phyloP scores from a whole-genome alignment of 2,329 filamentous ascomycete genomes.

The Macrophomina phaseolina region DNA sequence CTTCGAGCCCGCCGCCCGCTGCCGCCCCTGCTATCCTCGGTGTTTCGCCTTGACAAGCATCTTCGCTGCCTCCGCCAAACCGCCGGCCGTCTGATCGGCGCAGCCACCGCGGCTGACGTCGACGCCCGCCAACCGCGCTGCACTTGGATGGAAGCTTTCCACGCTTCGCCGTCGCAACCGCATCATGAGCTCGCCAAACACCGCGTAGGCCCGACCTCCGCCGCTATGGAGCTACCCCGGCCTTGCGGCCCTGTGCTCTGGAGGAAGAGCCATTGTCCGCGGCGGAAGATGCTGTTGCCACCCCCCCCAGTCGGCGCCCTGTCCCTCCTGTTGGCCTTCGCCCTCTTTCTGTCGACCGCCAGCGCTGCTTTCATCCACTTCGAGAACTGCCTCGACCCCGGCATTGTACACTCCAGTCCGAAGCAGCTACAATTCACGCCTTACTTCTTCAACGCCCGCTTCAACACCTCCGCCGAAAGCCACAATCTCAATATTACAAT shows the following conservation, averaged over 20 bases:
- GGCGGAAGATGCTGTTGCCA: slow-evolving; percentile 19
- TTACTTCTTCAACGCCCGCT: slow-evolving; percentile 73
- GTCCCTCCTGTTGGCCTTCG: slow-evolving; percentile 10
- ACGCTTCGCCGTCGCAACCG: slow-evolving; percentile 8
- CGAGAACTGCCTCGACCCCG: slow-evolving; percentile 76
- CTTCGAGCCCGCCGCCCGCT: slow-evolving; percentile 2
- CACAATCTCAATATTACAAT: slow-evolving; percentile 78
- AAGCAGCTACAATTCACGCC: slow-evolving; percentile 80
- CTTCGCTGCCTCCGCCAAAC: slow-evolving; percentile 21
- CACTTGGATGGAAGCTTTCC: slow-evolving; percentile 26
- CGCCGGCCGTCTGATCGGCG: slow-evolving; percentile 24
- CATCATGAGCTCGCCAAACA: slow-evolving; percentile 14
- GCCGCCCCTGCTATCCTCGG: slow-evolving; percentile 13
- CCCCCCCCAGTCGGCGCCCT: background rate
- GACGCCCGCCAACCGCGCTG: slow-evolving; percentile 15
- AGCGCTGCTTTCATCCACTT: slow-evolving; percentile 70
- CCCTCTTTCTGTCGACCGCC: slow-evolving; percentile 9
- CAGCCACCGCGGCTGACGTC: slow-evolving; percentile 25
- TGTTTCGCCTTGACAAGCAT: slow-evolving; percentile 26
- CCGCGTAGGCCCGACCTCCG: slow-evolving; percentile 23
- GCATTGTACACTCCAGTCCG: slow-evolving; percentile 64
- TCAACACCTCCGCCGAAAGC: slow-evolving; percentile 65
- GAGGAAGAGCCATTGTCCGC: slow-evolving; percentile 13
- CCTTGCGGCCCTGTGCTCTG: slow-evolving; percentile 4
- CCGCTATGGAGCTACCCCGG: slow-evolving; percentile 20